These are phyloP conservation scores for Cynara cardunculus DNA, from an alignment of 129 eudicot genomes.

Conservation along the genomic window DNA sequence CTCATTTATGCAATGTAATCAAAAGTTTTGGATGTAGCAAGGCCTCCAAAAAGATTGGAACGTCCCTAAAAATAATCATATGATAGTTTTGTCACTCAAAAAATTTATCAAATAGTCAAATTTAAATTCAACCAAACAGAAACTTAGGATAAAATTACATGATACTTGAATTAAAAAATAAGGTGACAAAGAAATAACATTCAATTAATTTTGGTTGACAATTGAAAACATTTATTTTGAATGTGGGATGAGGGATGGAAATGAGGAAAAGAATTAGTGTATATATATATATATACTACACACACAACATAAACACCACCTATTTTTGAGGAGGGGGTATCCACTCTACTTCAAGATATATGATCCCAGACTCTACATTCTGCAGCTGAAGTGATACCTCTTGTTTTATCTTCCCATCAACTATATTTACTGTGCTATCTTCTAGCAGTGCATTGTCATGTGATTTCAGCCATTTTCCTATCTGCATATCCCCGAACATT, in stretches of 20 bases:
- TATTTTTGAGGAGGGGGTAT: conserved; percentile 51
- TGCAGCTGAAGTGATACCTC: conserved; percentile 66
- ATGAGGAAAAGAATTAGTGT: not conserved
- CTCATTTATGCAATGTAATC: no score
- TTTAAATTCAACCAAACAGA: not conserved
- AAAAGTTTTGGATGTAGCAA: no score
- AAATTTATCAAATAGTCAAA: no score
- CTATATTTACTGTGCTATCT: conserved; percentile 75
- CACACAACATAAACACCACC: not conserved
- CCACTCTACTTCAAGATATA: conserved; percentile 76
- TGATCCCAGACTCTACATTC: conserved; percentile 84
- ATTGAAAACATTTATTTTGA: not conserved
- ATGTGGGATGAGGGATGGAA: not conserved
- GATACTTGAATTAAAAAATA: not conserved
- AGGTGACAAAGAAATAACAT: not conserved
- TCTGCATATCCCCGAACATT: conserved; percentile 76
- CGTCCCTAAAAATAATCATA: no score
- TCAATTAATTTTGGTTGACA: not conserved
- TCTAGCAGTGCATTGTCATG: conserved; percentile 68
- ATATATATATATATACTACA: not conserved
- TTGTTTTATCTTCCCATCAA: conserved; percentile 80
- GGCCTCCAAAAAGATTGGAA: no score
- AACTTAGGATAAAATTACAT: not conserved
- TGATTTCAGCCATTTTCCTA: conserved; percentile 84
- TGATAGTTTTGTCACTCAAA: no score